A percentile compares a stretch with the other conserved stretches of the same genome.
These are phyloP conservation scores for Miscanthus lutarioriparius DNA, from an alignment of 176 grass and related monocot genomes.

Conservation along the genomic window DNA sequence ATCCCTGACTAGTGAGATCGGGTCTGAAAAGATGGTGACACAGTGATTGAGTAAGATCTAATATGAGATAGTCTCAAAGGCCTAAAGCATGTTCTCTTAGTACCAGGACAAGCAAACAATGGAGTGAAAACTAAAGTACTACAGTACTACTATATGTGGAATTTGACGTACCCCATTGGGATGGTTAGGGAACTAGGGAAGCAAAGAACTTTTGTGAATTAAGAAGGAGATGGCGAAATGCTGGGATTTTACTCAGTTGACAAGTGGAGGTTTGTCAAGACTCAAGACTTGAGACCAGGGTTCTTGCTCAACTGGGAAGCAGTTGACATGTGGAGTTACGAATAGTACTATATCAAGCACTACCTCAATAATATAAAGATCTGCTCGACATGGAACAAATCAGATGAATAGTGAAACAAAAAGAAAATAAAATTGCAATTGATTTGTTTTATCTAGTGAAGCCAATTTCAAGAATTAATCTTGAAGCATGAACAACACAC, in stretches of 20 bases:
- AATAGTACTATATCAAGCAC: background rate
- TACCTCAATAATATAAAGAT: background rate
- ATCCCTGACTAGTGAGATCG: conserved; percentile 83
- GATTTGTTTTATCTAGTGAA: conserved; percentile 22
- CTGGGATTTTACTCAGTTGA: conserved; percentile 23
- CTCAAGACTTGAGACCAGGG: background rate
- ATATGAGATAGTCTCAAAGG: background rate
- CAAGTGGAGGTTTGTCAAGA: conserved; percentile 11
- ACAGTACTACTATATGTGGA: conserved; percentile 15
- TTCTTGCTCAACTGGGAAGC: conserved; percentile 26
- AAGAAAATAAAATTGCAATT: background rate
- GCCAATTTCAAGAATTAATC: conserved; percentile 15
- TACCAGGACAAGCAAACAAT: conserved; percentile 24
- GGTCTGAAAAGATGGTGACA: conserved; percentile 66
- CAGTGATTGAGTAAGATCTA: conserved; percentile 23
- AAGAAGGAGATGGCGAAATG: conserved; percentile 31
- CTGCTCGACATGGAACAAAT: conserved; percentile 30
- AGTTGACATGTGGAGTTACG: background rate
- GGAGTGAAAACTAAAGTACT: background rate
- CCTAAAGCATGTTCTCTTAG: background rate
- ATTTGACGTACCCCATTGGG: background rate
- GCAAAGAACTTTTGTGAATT: conserved; percentile 31
- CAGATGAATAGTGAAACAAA: conserved; percentile 5
- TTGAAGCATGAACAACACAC: background rate
- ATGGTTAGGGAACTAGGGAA: conserved; percentile 5